Base-by-base conservation (phyloP, 2,329 filamentous ascomycete genomes). In the Beauveria brongniartii region DNA sequence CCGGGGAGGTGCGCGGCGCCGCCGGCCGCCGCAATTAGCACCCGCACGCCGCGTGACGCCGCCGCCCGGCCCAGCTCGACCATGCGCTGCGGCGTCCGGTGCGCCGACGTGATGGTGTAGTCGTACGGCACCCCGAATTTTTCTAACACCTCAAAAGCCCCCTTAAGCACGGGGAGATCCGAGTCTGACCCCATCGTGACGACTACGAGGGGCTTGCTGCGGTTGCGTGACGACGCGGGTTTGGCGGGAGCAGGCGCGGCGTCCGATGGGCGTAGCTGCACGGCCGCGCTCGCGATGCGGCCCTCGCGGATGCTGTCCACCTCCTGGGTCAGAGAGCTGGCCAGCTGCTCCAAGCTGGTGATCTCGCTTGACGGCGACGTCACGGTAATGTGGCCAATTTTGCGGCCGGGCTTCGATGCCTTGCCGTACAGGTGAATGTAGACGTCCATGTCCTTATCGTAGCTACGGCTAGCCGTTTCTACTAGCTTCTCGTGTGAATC, bases 381-480 rank as follows among this genome's bases (percentile, higher is more conserved):
- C 43, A 96, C 77, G 1, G 92, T 97, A 66, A 99, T 85, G 73
- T 99, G 94, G 12, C 93, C 93, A 77, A 97, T 97, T 75, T 97
- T 99, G 51, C 94, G 87, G 40, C 91, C 89, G 5, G 90, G 91
- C 67, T 92, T 90, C 28, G 92, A 89, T 52, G 84, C 85, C 75
- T 97, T 97, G 69, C 92, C 92, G 76, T 99, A 99, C 52, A 97
- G 84, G 69, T 99, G 93, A 12, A 97, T 81, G 57, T 79, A 81
- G 16, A 81, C 74, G 56, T 80, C 81, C 63, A 79, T 77, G 43
- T 78, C 72, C 8, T 75, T 72, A 41, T 72, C 72, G 61, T 77
- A 80, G 44, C 75, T 71, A 4, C 68, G 68, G 41, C 79, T 71
- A 24, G 82, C 76, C 26, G 80, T 70, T 12, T 79, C 71, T 10